Base-by-base conservation (phyloP, 2,329 filamentous ascomycete species). In the Pseudogymnoascus sp. region DNA sequence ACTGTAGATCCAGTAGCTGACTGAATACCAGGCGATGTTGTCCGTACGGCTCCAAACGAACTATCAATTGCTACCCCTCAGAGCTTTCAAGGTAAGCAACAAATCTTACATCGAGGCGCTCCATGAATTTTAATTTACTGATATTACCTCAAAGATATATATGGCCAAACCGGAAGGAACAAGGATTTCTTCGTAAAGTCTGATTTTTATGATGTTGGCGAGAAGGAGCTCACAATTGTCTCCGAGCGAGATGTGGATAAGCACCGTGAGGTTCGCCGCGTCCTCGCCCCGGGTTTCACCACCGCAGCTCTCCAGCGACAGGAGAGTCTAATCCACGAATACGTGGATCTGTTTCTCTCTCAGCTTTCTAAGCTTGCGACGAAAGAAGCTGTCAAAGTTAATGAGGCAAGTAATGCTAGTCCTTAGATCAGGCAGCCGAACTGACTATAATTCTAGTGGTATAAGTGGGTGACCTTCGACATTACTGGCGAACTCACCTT, bases 401-500 rank as follows among this genome's bases (percentile, higher is more conserved):
- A 73, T 61, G 63, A 72, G 61, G 69, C 70, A 4, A 60, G 64
- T 8, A 67, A 66, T 61, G 69, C 66, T 61, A 71, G 72, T 35
- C 35, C 35, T 36, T 70, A 69, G 0, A 71, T 70, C 8, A 68
- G 67, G 36, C 63, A 70, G 58, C 58, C 69, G 39, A 69, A 66
- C 60, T 67, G 48, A n/a, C 72, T 17, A 17, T n/a, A 12, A 39
- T 73, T 60, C 61, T 74, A 39, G 38, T 93, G 90, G 90, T 92
- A 89, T 79, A 90, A 39, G 38, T 33, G 65, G 67, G 0, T 74
- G 73, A 68, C 85, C 90, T 63, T 79, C 67, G 77, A 79, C 65
- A 75, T 78, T 3, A 79, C 79, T 61, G 76, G 77, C 4, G 78
- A 79, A 65, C 74, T 86, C 31, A 87, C 88, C 9, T 90, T 90